A percentile compares a stretch with the other conserved stretches of the same genome.
phyloP scores from a whole-genome alignment of 768 basidiomycete genomes.

The Tulasnella sp. region DNA sequence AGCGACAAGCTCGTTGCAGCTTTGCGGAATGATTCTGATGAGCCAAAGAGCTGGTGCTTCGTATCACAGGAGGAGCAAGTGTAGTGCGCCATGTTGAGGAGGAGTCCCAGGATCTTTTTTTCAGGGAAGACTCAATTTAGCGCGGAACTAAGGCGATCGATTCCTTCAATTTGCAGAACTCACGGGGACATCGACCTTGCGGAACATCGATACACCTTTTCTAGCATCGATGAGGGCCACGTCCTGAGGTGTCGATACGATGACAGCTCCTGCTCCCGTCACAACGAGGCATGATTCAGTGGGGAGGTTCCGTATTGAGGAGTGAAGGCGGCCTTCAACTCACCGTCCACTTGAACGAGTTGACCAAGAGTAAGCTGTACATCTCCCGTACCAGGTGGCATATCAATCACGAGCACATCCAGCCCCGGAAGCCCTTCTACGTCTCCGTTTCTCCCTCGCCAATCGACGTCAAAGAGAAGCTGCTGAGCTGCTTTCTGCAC shows the following conservation, averaged over 20 bases:
- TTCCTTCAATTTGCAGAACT: conserved; percentile 22
- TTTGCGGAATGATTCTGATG: conserved; percentile 48
- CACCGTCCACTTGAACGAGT: conserved; percentile 72
- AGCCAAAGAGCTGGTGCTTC: conserved; percentile 58
- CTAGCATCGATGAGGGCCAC: conserved; percentile 84
- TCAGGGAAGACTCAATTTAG: neutral
- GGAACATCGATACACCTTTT: conserved; percentile 88
- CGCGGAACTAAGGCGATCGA: neutral
- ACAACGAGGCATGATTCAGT: neutral
- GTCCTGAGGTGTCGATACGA: conserved; percentile 93
- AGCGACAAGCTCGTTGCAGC: conserved; percentile 48
- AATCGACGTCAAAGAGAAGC: conserved; percentile 91
- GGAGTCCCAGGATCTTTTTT: conserved; percentile 70
- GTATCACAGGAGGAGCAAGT: conserved; percentile 61
- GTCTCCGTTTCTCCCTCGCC: conserved; percentile 38
- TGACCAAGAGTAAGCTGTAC: conserved; percentile 88
- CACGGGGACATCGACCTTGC: conserved; percentile 79
- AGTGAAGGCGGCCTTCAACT: too few relatives aligned
- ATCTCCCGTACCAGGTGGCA: conserved; percentile 97
- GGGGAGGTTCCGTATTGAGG: too few relatives aligned
- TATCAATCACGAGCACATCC: conserved; percentile 84
- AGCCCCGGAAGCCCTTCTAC: conserved; percentile 36
- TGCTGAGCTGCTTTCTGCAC: conserved; percentile 97
- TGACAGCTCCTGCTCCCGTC: conserved; percentile 57
- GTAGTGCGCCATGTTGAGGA: conserved; percentile 84